Evolutionary conservation across 345 rosid genomes (phyloP).

Genomic region (Brassica napus): Da-Ae NC_063445.1:16038001-16038500

Average conservation of each 20-base stretch:
- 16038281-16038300: constrained; percentile 71
- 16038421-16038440: constrained; percentile 96
- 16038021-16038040: constrained; percentile 95
- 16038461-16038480: constrained; percentile 91
- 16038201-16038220: constrained; percentile 97
- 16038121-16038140: constrained; percentile 72
- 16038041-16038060: constrained; percentile 66
- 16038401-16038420: constrained; percentile 93
- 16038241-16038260: constrained; percentile 98
- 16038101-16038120: constrained; percentile 63
- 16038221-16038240: constrained; percentile 96
- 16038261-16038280: constrained; percentile 85
- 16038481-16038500: constrained; percentile 97
- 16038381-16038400: constrained; percentile 97
- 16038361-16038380: constrained; percentile 98
- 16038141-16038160: constrained; percentile 85
- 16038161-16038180: constrained; percentile 83
- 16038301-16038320: constrained; percentile 92
- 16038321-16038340: constrained; percentile 98
- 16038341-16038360: constrained; percentile 96
- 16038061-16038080: constrained; percentile 75
- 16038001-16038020: constrained; percentile 98
- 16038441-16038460: constrained; percentile 86
- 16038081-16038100: constrained; percentile 76
- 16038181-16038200: constrained; percentile 93